Percentiles rank a stretch among this genome's conserved stretches.
Evolutionary conservation across 768 basidiomycete genomes (phyloP).

Genomic region (Polyporus arcularius): DNA sequence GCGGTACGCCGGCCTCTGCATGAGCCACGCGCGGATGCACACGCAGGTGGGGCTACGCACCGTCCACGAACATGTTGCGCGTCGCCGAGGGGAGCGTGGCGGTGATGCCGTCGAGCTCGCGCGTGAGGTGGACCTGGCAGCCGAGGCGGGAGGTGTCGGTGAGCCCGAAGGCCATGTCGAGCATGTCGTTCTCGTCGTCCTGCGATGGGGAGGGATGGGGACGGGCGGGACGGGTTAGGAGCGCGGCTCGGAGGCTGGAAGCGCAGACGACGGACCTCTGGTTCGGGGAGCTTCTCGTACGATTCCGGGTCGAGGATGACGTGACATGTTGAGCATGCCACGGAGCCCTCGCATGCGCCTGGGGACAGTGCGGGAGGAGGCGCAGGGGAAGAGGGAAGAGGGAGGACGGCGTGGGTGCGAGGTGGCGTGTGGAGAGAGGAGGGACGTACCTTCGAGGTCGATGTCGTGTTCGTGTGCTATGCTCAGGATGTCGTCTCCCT

Average conservation of each 20-base stretch:
- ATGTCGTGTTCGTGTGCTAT: conserved; percentile 95
- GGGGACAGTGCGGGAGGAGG: not conserved
- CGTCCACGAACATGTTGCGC: conserved; percentile 97
- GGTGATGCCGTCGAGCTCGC: conserved; percentile 81
- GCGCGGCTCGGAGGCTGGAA: too few species aligned
- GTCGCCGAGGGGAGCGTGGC: conserved; percentile 90
- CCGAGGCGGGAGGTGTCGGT: conserved; percentile 89
- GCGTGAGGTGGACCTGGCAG: conserved; percentile 77
- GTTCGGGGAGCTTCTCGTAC: conserved; percentile 88
- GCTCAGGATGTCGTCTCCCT: conserved; percentile 90
- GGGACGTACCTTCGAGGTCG: conserved; percentile 82
- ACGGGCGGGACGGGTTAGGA: not conserved
- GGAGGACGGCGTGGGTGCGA: not conserved
- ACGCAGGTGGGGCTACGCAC: too few species aligned
- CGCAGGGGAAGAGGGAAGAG: not conserved
- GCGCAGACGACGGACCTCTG: conserved; percentile 51
- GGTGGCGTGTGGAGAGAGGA: not conserved
- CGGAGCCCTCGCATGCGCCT: conserved; percentile 97
- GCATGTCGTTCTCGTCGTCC: conserved; percentile 98
- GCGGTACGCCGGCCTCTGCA: not conserved
- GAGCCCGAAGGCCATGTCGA: conserved; percentile 96
- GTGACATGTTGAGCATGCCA: conserved; percentile 98
- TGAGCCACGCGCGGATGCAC: too few species aligned
- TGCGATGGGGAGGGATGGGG: conserved; percentile 24
- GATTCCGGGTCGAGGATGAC: conserved; percentile 80